Evolutionary conservation across 352 stramenopile species (phyloP).

Genomic region (Globisporangium nodosum): DNA sequence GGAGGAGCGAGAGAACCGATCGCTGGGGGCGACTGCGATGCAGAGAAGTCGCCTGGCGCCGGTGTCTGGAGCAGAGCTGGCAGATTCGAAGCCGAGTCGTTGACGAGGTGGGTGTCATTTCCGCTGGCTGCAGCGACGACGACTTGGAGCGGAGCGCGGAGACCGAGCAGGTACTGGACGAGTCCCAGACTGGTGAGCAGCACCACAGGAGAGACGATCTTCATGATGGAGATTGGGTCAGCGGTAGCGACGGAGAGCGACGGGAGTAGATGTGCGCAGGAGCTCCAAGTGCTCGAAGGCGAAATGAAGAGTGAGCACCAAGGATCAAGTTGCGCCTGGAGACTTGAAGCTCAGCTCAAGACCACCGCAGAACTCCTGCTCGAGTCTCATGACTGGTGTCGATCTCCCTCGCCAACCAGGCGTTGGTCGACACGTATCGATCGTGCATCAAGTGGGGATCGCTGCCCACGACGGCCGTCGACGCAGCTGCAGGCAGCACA

Average conservation of each 20-base stretch:
- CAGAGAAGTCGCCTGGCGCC: neutral
- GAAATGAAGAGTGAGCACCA: constrained; percentile 3
- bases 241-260: neutral
- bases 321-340: neutral
- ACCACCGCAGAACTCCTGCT: too few species aligned
- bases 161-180: neutral
- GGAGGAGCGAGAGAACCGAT: neutral
- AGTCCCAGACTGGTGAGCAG: constrained; percentile 1
- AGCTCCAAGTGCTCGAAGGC: neutral
- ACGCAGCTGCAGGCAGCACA: too few species aligned
- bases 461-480: too few species aligned
- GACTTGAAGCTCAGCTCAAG: too few species aligned
- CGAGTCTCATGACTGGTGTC: too few species aligned
- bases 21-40: neutral
- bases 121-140: neutral
- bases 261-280: neutral
- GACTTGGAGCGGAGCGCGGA: neutral
- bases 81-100: neutral
- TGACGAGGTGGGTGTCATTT: neutral
- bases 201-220: neutral
- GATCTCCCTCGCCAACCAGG: too few species aligned
- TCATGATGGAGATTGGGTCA: neutral
- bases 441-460: too few species aligned
- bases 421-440: too few species aligned
- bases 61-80: neutral